Conservation (phyloP, 2,329 filamentous ascomycete genomes). For the Blumeriella jaapii region DNA sequence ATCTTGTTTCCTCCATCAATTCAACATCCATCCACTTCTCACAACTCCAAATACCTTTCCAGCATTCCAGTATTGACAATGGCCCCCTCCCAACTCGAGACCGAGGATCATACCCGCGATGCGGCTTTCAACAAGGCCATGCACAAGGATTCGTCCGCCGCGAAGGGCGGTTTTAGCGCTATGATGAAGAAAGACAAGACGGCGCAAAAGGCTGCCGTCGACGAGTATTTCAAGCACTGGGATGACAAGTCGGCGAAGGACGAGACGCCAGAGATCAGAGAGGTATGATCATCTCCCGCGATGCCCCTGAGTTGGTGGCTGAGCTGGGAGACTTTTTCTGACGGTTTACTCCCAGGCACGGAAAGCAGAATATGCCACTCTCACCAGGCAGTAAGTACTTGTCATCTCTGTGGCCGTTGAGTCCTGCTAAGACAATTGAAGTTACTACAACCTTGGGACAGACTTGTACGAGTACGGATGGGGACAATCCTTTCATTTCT, state of each 20-base stretch:
- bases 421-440: constrained; percentile 28
- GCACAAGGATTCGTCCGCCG: constrained; percentile 60
- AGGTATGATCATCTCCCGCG: too few relatives aligned
- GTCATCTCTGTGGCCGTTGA: background rate
- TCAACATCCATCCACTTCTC: constrained; percentile 3
- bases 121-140: constrained; percentile 82
- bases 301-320: too few relatives aligned
- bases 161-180: constrained; percentile 63
- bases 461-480: constrained; percentile 97
- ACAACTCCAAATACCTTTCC: background rate
- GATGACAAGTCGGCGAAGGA: constrained; percentile 69
- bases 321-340: too few relatives aligned
- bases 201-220: constrained; percentile 71
- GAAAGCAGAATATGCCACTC: constrained; percentile 78
- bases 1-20: constrained; percentile 2
- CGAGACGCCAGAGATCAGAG: constrained; percentile 74
- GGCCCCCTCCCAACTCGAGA: constrained; percentile 47
- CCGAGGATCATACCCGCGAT: constrained; percentile 76
- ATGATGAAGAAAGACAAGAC: constrained; percentile 74
- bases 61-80: constrained; percentile 14
- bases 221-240: constrained; percentile 97
- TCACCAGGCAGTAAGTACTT: constrained; percentile 74
- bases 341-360: too few relatives aligned
- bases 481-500: constrained; percentile 96
- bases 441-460: constrained; percentile 93